Evolutionary conservation across 345 rosid species (phyloP).

Genomic region (Gossypium stocksii): DNA sequence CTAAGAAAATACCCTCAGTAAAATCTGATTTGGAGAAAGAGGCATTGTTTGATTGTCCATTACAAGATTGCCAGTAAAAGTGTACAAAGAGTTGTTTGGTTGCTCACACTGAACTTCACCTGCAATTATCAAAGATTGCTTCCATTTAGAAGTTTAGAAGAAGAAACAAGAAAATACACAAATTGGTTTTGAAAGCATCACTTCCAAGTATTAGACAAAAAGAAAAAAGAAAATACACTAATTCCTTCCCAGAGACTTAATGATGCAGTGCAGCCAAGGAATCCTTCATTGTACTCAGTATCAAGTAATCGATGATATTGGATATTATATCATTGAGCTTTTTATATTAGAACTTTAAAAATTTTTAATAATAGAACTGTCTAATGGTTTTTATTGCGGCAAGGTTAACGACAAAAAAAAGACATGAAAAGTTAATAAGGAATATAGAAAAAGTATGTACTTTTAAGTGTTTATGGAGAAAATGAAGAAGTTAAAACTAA

Average conservation of each 20-base stretch:
- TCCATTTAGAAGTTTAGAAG: background rate
- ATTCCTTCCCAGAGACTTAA: background rate
- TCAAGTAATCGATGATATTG: background rate
- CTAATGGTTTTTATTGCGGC: background rate
- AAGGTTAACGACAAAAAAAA: background rate
- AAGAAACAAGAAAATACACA: conserved; percentile 3
- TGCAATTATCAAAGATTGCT: conserved; percentile 36
- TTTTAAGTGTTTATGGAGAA: background rate
- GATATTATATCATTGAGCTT: background rate
- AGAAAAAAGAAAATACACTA: background rate
- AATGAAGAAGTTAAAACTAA: background rate
- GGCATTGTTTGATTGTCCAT: conserved; percentile 84
- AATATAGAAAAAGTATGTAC: background rate
- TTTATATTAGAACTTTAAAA: background rate
- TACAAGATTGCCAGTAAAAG: conserved; percentile 94
- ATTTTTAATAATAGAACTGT: background rate
- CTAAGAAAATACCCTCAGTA: conserved; percentile 65
- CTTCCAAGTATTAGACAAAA: background rate
- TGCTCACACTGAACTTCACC: conserved; percentile 99
- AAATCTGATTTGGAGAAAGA: conserved; percentile 88
- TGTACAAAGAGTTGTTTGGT: conserved; percentile 95
- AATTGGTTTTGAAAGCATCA: conserved; percentile 1
- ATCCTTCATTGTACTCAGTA: background rate
- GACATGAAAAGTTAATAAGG: background rate
- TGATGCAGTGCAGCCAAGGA: background rate